A percentile compares a stretch with the other conserved stretches of the same genome.
phyloP scores from a whole-genome alignment of 148 eudicot species.

The Rhododendron ferrugineum region DNA sequence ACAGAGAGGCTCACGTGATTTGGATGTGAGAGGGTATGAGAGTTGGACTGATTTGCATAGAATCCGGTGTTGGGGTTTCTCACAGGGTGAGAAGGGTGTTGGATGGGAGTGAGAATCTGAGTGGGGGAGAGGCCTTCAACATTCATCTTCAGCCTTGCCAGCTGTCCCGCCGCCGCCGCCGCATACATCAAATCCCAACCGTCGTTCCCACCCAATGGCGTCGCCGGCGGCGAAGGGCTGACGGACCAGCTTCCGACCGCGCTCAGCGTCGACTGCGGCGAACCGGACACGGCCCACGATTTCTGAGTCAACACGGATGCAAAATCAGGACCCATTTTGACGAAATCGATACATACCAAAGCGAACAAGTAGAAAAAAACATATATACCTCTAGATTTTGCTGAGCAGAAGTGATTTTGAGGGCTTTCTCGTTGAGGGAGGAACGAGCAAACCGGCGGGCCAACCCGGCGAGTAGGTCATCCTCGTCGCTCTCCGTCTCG shows the following conservation, averaged over 20 bases:
- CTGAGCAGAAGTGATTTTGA: neutral
- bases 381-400: constrained; percentile 19
- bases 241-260: constrained; percentile 30
- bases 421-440: constrained; percentile 18
- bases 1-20: constrained; percentile 14
- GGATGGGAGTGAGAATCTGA: constrained; percentile 3
- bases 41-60: constrained; percentile 9
- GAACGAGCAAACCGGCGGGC: constrained; percentile 45
- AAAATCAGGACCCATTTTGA: neutral
- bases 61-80: constrained; percentile 2
- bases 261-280: constrained; percentile 67
- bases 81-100: neutral
- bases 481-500: constrained; percentile 42
- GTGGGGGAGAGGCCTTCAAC: constrained; percentile 22
- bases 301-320: constrained; percentile 25
- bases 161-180: constrained; percentile 39
- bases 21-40: constrained; percentile 5
- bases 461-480: constrained; percentile 41
- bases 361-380: neutral
- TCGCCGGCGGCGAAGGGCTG: constrained; percentile 37
- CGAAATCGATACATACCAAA: neutral
- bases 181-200: constrained; percentile 47
- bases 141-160: constrained; percentile 45
- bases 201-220: constrained; percentile 26
- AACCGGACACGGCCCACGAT: constrained; percentile 33